Percentiles rank a stretch among this genome's conserved stretches.
These are phyloP conservation scores for Diaporthe sp. DNA, from an alignment of 2,329 filamentous ascomycete genomes.

Conservation along the genomic window DNA sequence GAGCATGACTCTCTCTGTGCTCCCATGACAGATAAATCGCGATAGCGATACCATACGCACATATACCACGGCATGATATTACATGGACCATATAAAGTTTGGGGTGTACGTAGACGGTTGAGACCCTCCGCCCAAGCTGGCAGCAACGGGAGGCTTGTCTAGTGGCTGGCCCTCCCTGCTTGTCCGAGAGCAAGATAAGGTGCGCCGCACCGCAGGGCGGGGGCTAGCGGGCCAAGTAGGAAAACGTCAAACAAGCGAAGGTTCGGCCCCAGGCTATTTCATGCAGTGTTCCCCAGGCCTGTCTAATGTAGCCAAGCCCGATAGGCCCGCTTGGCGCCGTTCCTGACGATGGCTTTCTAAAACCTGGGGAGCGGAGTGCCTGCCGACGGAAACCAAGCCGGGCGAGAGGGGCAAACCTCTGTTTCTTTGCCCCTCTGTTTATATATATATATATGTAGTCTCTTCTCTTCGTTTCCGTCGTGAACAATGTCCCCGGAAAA, in stretches of 20 bases:
- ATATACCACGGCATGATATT: not conserved
- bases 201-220: not conserved
- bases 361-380: not conserved
- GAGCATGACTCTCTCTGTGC: constrained; percentile 21
- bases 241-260: constrained; percentile 22
- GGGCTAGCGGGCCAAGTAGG: constrained; percentile 6
- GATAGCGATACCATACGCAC: not conserved
- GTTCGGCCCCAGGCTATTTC: not conserved
- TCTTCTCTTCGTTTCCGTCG: not conserved
- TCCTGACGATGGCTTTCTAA: constrained; percentile 10
- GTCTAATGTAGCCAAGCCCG: constrained; percentile 16
- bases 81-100: not conserved
- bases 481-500: not conserved
- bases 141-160: not conserved
- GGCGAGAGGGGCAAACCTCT: not conserved
- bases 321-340: constrained; percentile 23
- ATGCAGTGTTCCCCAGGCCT: constrained; percentile 12
- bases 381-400: not conserved
- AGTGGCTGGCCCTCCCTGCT: not conserved
- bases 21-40: not conserved
- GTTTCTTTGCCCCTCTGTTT: no score
- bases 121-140: not conserved
- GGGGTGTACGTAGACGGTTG: not conserved
- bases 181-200: not conserved
- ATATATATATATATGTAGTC: not conserved